Conservation (phyloP, 2,329 filamentous ascomycete genomes). For the Pseudogymnoascus destructans region DNA sequence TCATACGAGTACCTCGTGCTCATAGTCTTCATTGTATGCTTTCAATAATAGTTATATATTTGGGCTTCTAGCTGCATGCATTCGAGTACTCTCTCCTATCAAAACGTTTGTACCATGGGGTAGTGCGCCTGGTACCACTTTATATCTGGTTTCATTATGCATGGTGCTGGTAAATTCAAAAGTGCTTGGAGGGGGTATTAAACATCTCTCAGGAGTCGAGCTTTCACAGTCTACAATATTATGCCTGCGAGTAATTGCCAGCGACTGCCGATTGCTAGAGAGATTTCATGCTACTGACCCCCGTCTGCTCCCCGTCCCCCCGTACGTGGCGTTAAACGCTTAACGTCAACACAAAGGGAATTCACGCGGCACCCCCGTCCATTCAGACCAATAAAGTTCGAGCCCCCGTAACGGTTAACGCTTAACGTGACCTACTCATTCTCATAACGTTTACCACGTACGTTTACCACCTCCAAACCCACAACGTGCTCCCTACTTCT, state of each 20-base stretch:
- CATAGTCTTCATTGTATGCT: background rate
- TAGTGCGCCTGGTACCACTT: background rate
- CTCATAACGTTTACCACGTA: background rate
- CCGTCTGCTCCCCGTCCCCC: background rate
- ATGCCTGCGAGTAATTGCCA: background rate
- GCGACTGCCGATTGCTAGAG: background rate
- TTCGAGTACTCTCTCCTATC: background rate
- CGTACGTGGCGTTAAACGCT: background rate
- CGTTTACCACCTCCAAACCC: background rate
- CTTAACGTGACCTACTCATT: background rate
- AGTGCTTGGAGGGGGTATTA: background rate
- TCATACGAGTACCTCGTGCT: background rate
- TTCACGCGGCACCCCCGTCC: slow-evolving; percentile 5
- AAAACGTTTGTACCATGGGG: background rate
- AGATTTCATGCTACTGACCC: background rate
- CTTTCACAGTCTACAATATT: background rate
- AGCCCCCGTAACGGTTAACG: background rate
- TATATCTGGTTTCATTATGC: background rate
- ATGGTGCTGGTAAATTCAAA: background rate
- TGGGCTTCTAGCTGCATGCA: background rate
- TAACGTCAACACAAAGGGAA: background rate
- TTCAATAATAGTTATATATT: background rate
- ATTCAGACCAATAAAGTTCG: background rate
- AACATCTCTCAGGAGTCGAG: background rate
- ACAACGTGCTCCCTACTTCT: background rate